Base-by-base conservation (phyloP, 2,329 filamentous ascomycete species). In the Harringtonia lauricola region DNA sequence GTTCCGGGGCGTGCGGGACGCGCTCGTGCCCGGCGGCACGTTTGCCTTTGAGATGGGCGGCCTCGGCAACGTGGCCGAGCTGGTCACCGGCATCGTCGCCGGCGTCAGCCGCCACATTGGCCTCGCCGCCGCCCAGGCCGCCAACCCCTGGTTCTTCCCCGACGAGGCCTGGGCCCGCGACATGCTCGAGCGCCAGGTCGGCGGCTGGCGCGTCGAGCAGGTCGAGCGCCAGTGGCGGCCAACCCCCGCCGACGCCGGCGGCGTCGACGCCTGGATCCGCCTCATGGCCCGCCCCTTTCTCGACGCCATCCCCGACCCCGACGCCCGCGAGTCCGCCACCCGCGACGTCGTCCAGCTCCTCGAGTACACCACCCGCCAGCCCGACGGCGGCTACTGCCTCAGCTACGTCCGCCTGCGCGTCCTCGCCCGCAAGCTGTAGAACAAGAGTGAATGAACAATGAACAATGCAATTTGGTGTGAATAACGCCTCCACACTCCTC, bases 41-140 rank as follows among this genome's bases (percentile, higher is more conserved):
- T 79, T 86, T 46, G 70, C 73, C 10, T 83, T 86, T 52, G 82
- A 86, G 59, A 81, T 81, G 76, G 81, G 83, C 42, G 81, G 81
- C 0, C 69, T 79, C 40, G 83, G 82, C 18, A 85, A 86, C 58
- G 69, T 83, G 1, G 63, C 67, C 1, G 81, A 85, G 59, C 71
- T 82, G 51, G 68, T 74, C 24, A 65, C 73, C 1, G 75, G 76
- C 2, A 61, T 83, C 8, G 60, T 79, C 4, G 63, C 66, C 15
- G 71, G 71, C 2, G 62, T 82, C 1, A 58, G 66, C 15, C 65
- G 70, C 2, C 70, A 74, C 1, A 56, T 78, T 1, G 64, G 73
- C 0, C 50, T 80, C 2, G 53, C 62, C n/a, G 59, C 62, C 10
- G 73, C 74, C 0, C 48, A 64, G 18, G 67, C 65, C 14, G 66